phyloP scores from a whole-genome alignment of 2,329 filamentous ascomycete genomes.

The Pseudogymnoascus verrucosus region DNA sequence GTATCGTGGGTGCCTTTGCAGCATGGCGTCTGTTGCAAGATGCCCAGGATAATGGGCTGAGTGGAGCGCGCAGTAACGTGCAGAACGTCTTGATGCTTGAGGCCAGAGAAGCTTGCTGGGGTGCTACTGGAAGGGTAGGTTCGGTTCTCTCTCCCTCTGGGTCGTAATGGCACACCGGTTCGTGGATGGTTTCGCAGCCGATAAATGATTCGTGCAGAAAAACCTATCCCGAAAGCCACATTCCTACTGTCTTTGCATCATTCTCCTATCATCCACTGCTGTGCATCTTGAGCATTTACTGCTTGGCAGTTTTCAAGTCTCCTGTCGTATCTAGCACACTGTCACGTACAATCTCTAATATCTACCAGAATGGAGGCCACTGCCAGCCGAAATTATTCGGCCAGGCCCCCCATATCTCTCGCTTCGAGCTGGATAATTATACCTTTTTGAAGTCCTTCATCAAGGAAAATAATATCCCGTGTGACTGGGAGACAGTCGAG shows the following conservation, averaged over 20 bases:
- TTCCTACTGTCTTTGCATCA: background rate
- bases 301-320: background rate
- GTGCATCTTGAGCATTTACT: background rate
- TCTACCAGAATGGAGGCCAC: conserved; percentile 56
- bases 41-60: conserved; percentile 29
- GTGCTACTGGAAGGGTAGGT: conserved; percentile 71
- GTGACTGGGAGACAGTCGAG: conserved; percentile 58
- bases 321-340: background rate
- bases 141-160: conserved; percentile 28
- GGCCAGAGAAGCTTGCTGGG: conserved; percentile 72
- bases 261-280: background rate
- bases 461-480: conserved; percentile 48
- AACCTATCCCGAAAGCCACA: background rate
- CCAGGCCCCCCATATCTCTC: conserved; percentile 50
- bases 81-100: conserved; percentile 64
- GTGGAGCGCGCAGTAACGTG: background rate
- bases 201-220: background rate
- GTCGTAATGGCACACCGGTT: background rate
- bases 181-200: background rate
- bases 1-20: conserved; percentile 68
- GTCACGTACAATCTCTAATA: background rate
- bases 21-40: conserved; percentile 51
- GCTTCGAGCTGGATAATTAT: conserved; percentile 67
- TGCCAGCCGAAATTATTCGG: conserved; percentile 66
- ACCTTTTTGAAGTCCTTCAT: conserved; percentile 51